Percentiles rank a stretch among this genome's conserved stretches.
Evolutionary conservation across 345 rosid genomes (phyloP).

Genomic region (Hibiscus tridactylites): DNA sequence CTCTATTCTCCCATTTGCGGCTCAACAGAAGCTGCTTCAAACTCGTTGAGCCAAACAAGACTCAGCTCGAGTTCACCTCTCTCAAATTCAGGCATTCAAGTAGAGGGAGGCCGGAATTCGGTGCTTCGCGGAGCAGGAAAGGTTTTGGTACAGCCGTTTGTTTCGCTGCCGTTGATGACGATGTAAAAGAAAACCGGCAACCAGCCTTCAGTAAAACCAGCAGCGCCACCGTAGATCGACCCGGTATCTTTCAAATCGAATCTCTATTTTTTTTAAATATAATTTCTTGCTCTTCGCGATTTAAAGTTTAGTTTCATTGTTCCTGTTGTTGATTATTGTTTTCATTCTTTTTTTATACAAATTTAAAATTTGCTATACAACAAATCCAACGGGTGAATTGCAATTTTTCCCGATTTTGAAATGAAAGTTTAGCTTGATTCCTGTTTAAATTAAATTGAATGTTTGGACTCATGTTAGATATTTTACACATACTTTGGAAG

Average conservation of each 20-base stretch:
- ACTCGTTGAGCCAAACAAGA: conserved; percentile 16
- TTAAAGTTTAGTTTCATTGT: neutral
- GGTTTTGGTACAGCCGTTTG: conserved; percentile 18
- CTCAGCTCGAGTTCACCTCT: conserved; percentile 6
- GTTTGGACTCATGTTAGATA: neutral
- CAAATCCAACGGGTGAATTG: neutral
- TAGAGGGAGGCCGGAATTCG: conserved; percentile 22
- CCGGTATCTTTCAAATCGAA: conserved; percentile 31
- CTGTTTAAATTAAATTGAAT: neutral
- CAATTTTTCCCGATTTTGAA: neutral
- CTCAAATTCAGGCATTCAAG: conserved; percentile 20
- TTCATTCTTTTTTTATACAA: neutral
- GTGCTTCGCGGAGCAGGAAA: conserved; percentile 22
- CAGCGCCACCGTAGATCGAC: conserved; percentile 39
- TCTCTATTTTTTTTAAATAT: neutral
- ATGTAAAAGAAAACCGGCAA: neutral
- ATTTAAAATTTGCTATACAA: neutral
- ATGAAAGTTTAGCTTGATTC: neutral
- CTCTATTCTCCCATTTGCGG: conserved; percentile 49
- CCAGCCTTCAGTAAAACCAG: neutral
- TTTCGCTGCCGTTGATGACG: conserved; percentile 36
- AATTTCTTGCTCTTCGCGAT: neutral
- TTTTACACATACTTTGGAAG: neutral
- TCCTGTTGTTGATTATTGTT: neutral
- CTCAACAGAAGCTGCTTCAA: conserved; percentile 36